Evolutionary conservation across 768 basidiomycete genomes (phyloP), one percentile per base, ranked within the genome.

Genomic region (Boletus pseudopeckii): DNA sequence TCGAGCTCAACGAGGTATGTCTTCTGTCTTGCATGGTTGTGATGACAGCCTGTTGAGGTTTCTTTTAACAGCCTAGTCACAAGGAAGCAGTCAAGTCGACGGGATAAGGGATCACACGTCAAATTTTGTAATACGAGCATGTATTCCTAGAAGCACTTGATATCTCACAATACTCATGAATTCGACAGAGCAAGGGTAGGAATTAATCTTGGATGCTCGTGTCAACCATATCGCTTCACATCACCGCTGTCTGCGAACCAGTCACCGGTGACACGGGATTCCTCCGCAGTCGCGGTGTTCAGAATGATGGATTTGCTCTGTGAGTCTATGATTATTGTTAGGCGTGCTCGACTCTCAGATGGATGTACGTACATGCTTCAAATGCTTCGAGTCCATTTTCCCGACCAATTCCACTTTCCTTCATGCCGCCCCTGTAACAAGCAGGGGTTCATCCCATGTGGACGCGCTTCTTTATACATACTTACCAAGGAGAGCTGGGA

Each of bases 301-400:
- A 92, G 71, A 53, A 92, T 83, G 15, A 81, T 80, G 1, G 90
- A 91, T 71, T 92, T 93, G 74, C 84, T 88, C 69, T 92, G 90
- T 3, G 90, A 81, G 71, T 93, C 90, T 92, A 64, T 24, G 4
- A 28, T 46, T 56, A 38, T 36, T 36, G 53, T 65, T 28, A 59
- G 48, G 15, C 4, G 3, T 17, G 48, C 30, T 22, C 45, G 20
- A 17, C 7, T 30, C 36, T 42, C 10, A 32, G 38, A 45, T 24
- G 7, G 26, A 17, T 32, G 20, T 22, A 49, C 88, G 55, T 56
- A 90, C 90, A 92, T 55, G 86, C 79, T 66, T 89, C 82, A 47
- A 85, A 81, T 15, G 90, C 89, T 65, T 92, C 91, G 5, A 88
- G 53, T 1, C 92, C 92, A 58, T 94, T 94, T 65, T 94, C 92